Conservation (phyloP, 2,329 filamentous ascomycete genomes). For the Phialophora tarda region DNA sequence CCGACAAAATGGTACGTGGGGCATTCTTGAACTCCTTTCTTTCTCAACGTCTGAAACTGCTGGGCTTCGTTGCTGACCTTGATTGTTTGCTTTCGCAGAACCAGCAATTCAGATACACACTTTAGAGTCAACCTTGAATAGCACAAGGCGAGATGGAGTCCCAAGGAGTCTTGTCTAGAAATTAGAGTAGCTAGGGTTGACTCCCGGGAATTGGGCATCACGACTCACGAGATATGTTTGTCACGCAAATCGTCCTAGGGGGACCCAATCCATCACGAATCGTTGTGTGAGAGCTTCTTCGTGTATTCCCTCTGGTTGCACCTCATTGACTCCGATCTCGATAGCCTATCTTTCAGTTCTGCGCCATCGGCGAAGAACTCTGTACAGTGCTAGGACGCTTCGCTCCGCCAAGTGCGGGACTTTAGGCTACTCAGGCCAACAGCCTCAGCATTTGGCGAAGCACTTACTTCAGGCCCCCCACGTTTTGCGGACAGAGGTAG, state of each 20-base stretch:
- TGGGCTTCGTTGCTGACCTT: background rate
- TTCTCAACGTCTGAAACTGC: background rate
- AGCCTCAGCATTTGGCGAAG: background rate
- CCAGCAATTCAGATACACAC: constrained; percentile 3
- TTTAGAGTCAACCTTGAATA: background rate
- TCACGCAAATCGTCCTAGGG: background rate
- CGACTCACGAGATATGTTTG: background rate
- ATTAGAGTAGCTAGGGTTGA: background rate
- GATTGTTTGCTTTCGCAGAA: background rate
- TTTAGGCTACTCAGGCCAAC: too few relatives aligned
- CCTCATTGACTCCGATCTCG: background rate
- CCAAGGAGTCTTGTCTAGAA: background rate
- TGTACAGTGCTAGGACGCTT: background rate
- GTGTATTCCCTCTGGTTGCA: background rate
- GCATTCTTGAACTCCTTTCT: background rate
- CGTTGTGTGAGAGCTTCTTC: background rate
- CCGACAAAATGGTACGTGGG: constrained; percentile 46
- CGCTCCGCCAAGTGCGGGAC: too few relatives aligned
- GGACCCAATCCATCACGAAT: background rate
- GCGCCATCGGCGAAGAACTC: background rate
- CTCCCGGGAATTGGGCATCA: background rate
- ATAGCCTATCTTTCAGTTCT: background rate
- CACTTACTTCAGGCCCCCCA: background rate
- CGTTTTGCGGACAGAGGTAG: background rate
- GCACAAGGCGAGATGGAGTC: background rate